Conservation (phyloP, 192 early-diverging fungal genomes). For the Entrophospora sp. region DNA sequence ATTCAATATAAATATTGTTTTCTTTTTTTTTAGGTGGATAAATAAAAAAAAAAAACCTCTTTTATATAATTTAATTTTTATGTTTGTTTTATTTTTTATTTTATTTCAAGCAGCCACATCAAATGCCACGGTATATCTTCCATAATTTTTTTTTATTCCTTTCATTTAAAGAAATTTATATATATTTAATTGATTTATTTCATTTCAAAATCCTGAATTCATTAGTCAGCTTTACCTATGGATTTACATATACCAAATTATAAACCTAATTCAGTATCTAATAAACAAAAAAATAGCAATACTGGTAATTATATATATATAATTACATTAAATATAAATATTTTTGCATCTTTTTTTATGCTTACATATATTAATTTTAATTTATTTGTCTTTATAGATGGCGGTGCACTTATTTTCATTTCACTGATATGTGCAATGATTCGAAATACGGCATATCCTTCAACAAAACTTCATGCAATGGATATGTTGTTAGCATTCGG, state of each 20-base stretch:
- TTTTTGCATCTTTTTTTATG: not conserved
- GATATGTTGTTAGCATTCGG: slow-evolving; percentile 65
- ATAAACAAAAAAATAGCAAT: not conserved
- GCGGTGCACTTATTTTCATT: slow-evolving; percentile 61
- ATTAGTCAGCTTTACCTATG: not conserved
- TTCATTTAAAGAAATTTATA: not conserved
- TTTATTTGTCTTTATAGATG: slow-evolving; percentile 28
- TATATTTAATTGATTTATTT: not conserved
- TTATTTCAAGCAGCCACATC: not conserved
- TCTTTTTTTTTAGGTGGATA: no score
- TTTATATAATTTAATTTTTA: not conserved
- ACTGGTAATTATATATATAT: not conserved
- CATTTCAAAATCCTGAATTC: not conserved
- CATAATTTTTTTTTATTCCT: no score
- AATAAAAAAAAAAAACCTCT: not conserved
- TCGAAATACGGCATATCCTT: slow-evolving; percentile 60
- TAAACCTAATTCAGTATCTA: not conserved
- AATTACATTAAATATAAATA: not conserved
- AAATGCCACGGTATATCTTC: not conserved
- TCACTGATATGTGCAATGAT: slow-evolving; percentile 59
- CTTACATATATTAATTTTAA: not conserved
- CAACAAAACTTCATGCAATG: slow-evolving; percentile 60
- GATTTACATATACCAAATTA: slow-evolving; percentile 24
- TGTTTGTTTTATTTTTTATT: not conserved
- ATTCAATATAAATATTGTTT: not conserved